Conservation (phyloP, 164 flowering plant species). For the Chloranthus sessilifolius region DNA sequence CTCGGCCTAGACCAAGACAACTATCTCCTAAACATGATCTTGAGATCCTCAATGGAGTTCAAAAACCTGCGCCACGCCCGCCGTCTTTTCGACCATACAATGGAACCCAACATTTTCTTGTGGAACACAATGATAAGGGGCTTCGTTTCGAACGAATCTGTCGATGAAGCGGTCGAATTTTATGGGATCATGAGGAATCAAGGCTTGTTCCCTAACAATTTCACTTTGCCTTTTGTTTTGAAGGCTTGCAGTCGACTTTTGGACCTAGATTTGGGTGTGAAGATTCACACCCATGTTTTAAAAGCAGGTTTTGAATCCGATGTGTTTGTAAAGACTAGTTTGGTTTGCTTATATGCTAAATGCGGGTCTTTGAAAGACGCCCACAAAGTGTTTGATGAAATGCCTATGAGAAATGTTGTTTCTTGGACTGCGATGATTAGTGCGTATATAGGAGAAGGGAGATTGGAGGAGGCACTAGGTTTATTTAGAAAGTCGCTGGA, state of each 20-base stretch:
- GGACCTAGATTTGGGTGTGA: constrained; percentile 13
- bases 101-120: constrained; percentile 23
- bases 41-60: constrained; percentile 14
- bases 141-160: constrained; percentile 19
- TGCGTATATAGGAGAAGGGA: constrained; percentile 17
- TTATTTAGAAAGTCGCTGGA: constrained; percentile 15
- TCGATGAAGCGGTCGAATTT: constrained; percentile 16
- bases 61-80: constrained; percentile 15
- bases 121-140: constrained; percentile 34
- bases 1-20: constrained; percentile 16
- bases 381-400: constrained; percentile 23
- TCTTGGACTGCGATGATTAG: constrained; percentile 31
- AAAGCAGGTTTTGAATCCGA: constrained; percentile 27
- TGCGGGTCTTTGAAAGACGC: constrained; percentile 16
- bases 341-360: constrained; percentile 21
- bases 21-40: constrained; percentile 20
- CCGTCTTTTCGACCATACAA: constrained; percentile 9
- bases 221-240: constrained; percentile 31
- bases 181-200: constrained; percentile 17
- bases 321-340: constrained; percentile 26
- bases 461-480: constrained; percentile 20
- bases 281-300: constrained; percentile 23
- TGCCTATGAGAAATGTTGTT: constrained; percentile 23
- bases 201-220: constrained; percentile 23
- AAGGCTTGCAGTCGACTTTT: constrained; percentile 24